phyloP scores from a whole-genome alignment of 1,284 basidiomycete genomes.

The Boletus smithii region DNA sequence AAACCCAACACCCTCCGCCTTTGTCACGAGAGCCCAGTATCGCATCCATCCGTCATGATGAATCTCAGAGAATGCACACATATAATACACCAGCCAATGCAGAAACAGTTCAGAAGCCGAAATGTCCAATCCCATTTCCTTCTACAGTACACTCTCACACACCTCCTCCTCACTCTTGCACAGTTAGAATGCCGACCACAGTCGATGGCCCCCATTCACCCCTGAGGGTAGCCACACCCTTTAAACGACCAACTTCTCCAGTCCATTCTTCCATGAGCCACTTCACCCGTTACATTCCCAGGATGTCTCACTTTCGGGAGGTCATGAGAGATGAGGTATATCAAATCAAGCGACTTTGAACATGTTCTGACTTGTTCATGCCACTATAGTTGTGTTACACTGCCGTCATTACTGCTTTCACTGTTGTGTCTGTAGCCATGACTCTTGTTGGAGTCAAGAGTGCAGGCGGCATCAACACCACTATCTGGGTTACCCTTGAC shows the following conservation, averaged over 20 bases:
- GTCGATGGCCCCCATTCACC: constrained; percentile 2
- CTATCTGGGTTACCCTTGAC: constrained; percentile 53
- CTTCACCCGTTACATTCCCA: constrained; percentile 48
- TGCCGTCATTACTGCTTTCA: constrained; percentile 49
- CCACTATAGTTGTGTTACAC: constrained; percentile 54
- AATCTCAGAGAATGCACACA: background rate
- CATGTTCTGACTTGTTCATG: constrained; percentile 11
- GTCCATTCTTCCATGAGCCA: constrained; percentile 43
- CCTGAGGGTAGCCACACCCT: constrained; percentile 8
- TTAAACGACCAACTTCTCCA: constrained; percentile 35
- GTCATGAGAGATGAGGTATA: constrained; percentile 62
- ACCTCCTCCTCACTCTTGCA: constrained; percentile 11
- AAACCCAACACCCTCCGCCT: constrained; percentile 1
- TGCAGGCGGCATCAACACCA: constrained; percentile 42
- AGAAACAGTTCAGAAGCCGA: constrained; percentile 2
- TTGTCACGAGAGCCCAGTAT: constrained; percentile 8
- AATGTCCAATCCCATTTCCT: constrained; percentile 3
- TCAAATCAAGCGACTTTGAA: background rate
- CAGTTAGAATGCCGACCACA: constrained; percentile 25
- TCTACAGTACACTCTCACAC: constrained; percentile 3
- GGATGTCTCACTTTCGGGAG: constrained; percentile 51
- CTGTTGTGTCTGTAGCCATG: constrained; percentile 48
- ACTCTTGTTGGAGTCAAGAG: constrained; percentile 50
- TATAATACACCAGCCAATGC: constrained; percentile 2
- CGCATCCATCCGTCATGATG: constrained; percentile 3